Evolutionary conservation across 805 yeast genomes (phyloP), one percentile per base, ranked within the genome.

Genomic region (Ogataea corticis): DNA sequence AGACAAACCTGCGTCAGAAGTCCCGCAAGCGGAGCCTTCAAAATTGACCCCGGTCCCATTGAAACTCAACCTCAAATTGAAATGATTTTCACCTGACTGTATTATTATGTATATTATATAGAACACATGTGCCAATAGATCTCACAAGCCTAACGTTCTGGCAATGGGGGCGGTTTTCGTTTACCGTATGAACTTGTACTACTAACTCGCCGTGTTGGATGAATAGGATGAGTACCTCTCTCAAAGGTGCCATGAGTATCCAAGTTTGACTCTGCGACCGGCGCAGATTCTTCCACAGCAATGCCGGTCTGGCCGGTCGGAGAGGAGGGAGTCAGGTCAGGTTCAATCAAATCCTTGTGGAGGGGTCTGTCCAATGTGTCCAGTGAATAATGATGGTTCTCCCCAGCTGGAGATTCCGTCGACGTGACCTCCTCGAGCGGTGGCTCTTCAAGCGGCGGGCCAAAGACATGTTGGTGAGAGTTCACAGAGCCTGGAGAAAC

Each of bases 31-130:
- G 25, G 25, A 21, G 25, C 9, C 25, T 21, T 11, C 18, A n/a
- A 32, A 32, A 32, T 6, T 18, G 7, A 28, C 23, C 2, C 28
- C 47, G 10, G 27, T 44, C 17, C 36, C 38, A 15, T 53, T 53
- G 12, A 56, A 54, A 33, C 51, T 57, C 17, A 59, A 56, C 27
- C 25, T 56, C 21, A 56, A 45, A 38, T 44, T 57, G 11, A 57
- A 52, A 36, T 54, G 51, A 40, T 12, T 3, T 9, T 13, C 7
- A 12, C 13, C 14, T 15, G 14, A 28, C 13, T 25, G 23, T 23
- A 12, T 31, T 28, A 37, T 19, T 28, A 37, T 37, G n/a, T 37
- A 32, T 48, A 42, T 48, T 41, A 29, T 21, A 29, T 48, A 44
- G 38, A n/a, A 17, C 37, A 33, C 12, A 10, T 30, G 43, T 31